Evolutionary conservation across 345 rosid genomes (phyloP), one percentile per base, ranked within the genome.

Genomic region (Salix exigua): DNA sequence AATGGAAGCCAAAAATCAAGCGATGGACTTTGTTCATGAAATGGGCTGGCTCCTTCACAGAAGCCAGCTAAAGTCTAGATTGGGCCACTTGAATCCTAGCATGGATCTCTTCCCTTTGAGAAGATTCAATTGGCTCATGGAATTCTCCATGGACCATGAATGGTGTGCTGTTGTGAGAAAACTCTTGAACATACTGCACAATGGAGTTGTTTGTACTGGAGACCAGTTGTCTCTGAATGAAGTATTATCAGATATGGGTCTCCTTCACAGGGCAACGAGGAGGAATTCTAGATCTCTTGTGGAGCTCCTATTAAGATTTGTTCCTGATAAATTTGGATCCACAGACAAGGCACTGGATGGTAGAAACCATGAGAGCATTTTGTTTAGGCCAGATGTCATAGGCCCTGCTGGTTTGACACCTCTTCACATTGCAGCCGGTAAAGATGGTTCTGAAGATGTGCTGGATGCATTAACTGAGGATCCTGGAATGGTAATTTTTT

Each of bases 371-470:
- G 79, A 70, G 63, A 66, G 55, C 79, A 81, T 72, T 77, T 79
- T 94, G 83, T 96, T 96, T 78, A 90, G 88, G 83, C 99, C 99
- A 1, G 94, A 96, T 84, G 89, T 76, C 50, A n/a, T 80, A 21
- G 99, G 99, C 75, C 97, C 98, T 62, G 94, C 89, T 30, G 97
- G 99, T 84, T 88, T 94, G 89, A 96, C 99, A 30, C 98, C 99
- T 83, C 97, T 94, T 75, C 99, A 96, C 85, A 91, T 96, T 75
- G 99, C 97, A 69, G 99, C 99, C 1, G 99, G 99, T 73, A 96
- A 90, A 91, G 99, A 96, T 84, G 94, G 89, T 77, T 94, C 99
- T 35, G 97, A 96, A 86, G 94, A 87, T 71, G 90, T 92, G 46
- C 77, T 96, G 77, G 96, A 94, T 74, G 93, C 97, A 68, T 83